Base-by-base conservation (phyloP, 2,329 filamentous ascomycete species). In the Ustulina deusta region DNA sequence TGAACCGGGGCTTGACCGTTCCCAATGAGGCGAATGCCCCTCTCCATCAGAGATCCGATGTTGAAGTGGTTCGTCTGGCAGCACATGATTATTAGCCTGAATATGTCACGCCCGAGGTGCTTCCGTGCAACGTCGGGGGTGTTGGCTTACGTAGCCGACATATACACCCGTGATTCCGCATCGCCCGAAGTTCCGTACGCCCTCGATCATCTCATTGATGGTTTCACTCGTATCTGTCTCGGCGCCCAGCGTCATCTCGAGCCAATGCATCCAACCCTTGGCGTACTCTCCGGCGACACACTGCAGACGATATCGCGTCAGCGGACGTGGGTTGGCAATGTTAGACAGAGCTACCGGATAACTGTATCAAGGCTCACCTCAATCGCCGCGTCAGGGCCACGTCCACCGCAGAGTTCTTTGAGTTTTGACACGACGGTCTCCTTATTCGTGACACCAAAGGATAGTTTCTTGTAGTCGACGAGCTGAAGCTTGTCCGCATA, bases 181-280 rank as follows among this genome's bases (percentile, higher is more conserved):
- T 6, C 92, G 85, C 4, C 93, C 91, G 74, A 85, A 93, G 74
- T 89, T 92, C 57, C 88, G 84, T 13, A 92, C 90, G n/a, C 87
- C 84, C 74, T 91, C 87, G 36, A 94, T 88, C 90, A 93, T 93
- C 81, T 94, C 91, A 77, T 94, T 94, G 71, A 94, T 66, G 51
- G 93, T 89, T 82, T 94, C 93, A 60, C 89, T 92, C 0, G 93
- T 95, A 75, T 97, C 93, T 0, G 93, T 97, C 82, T 97, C 93
- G 38, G 91, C 83, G 0, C 93, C 93, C 0, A 87, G 38, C 6
- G 82, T 75, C 66, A 88, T 83, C 78, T 90, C 86, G 1, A 89
- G 74, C 79, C 86, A 87, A 73, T 89, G 87, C 68, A 84, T 76
- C 85, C 87, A 89, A 1, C 87, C 85, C 76, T 90, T 90, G 25